Base-by-base conservation (phyloP, 2,329 filamentous ascomycete species). In the Pseudogymnoascus sp. region DNA sequence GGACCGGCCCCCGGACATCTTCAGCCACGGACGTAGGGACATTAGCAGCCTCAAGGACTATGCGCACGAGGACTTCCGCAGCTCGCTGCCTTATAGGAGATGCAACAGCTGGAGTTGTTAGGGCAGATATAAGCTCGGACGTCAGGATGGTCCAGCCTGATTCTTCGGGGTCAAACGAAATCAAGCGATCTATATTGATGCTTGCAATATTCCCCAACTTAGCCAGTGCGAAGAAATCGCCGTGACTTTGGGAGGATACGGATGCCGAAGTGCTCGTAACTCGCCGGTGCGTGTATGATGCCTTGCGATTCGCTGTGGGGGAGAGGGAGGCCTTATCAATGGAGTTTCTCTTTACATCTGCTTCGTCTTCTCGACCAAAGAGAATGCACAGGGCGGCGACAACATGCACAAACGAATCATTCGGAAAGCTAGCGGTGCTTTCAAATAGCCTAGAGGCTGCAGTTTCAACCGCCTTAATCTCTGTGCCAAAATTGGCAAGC, bases 341-440 rank as follows among this genome's bases (percentile, higher is more conserved):
- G 4, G 37, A 61, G 21, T 63, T 66, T 49, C 64, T 63, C 67
- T 70, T 73, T 65, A 60, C 64, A 28, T 71, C 67, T 37, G 66
- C 59, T 31, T 63, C 62, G 14, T 69, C 67, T 28, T 72, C 67
- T 62, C 65, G 69, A 35, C 82, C 81, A 5, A 96, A 79, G 5
- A 97, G 79, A 52, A 83, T 80, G 70, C 91, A 92, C 3, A 96
- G 81, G 0, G 92, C 88, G 61, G 81, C 78, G 1, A 97, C 79
- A 8, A 97, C 85, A 66, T 90, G 85, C 4, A 88, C 78, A 69
- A 97, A 97, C 0, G 91, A 81, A 14, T 86, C 81, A 66, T 93
- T 92, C 0, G 92, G 91, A 69, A 96, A 97, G 68, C 97, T 93
- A 14, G 89, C 81, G 0, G 93, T 97, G 75, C 92, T 96, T 72